Evolutionary conservation across 352 stramenopile species (phyloP), one percentile per base, ranked within the genome.

Genomic region (Lagenidium giganteum): DNA sequence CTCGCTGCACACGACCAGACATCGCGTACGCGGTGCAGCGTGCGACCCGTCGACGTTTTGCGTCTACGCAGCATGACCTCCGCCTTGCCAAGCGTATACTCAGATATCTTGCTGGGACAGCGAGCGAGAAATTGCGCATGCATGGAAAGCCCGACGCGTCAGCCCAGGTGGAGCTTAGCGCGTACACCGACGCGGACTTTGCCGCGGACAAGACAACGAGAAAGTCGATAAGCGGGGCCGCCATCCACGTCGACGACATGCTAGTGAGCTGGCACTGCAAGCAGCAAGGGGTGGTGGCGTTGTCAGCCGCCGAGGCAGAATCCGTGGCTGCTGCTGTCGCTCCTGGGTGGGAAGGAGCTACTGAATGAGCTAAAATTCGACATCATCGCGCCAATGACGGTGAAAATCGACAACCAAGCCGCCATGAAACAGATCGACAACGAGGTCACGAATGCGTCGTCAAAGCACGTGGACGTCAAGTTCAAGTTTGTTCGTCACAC

Each of bases 161-260:
- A n/a, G n/a, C n/a, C n/a, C n/a, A n/a, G n/a, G n/a, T n/a, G n/a
- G n/a, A n/a, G n/a, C 3, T 27, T 0, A 16, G 11, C 5, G 4
- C 42, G 1, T 64, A 55, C 43, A 64, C 40, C 18, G 51, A 70
- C 30, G 42, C 46, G 0, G 49, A 66, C 18, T 70, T 43, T 12
- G 55, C 60, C 1, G 50, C 37, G 0, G 47, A 63, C 37, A 62
- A 59, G 21, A 12, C 4, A 8, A 39, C 51, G 4, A 17, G 47
- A 1, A 70, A 61, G 40, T 61, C 61, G 0, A 30, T 67, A 2
- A 58, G 39, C 2, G 56, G 47, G 13, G 46, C 24, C 1, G 21
- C 60, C 0, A 1, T 67, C 2, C 13, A 18, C 1, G 16, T 67
- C 1, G 35, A 58, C 24, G 61, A 56, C 0, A 61, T 61, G 31